Evolutionary conservation across 2,329 filamentous ascomycete genomes (phyloP).

Genomic region (Ophiosphaerella narmari): DNA sequence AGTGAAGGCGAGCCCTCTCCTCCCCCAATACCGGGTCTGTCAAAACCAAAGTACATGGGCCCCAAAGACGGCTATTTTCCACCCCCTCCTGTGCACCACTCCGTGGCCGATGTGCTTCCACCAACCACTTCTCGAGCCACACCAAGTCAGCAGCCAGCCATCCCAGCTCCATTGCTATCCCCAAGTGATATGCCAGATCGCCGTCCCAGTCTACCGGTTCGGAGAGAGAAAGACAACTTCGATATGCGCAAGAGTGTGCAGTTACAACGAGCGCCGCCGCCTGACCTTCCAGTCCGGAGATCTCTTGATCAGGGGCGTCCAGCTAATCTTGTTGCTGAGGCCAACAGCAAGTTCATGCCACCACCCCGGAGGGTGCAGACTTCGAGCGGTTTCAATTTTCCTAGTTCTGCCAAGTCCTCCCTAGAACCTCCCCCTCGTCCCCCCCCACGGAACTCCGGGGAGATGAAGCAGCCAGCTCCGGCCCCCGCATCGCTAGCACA

Average conservation of each 20-base stretch:
- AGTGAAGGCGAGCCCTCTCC: slow-evolving; percentile 59
- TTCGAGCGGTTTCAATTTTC: slow-evolving; percentile 11
- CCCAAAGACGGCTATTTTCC: slow-evolving; percentile 41
- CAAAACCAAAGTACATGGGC: slow-evolving; percentile 26
- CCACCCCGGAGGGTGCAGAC: slow-evolving; percentile 44
- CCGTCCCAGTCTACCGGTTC: slow-evolving; percentile 56
- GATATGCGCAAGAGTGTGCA: slow-evolving; percentile 43
- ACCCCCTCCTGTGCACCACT: slow-evolving; percentile 35
- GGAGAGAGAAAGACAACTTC: slow-evolving; percentile 44
- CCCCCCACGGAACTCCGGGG: slow-evolving; percentile 41
- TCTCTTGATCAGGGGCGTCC: slow-evolving; percentile 44
- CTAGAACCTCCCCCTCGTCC: slow-evolving; percentile 40
- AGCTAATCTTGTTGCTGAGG: slow-evolving; percentile 25
- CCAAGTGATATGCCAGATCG: slow-evolving; percentile 44
- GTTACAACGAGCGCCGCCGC: slow-evolving; percentile 33
- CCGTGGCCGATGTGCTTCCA: slow-evolving; percentile 32
- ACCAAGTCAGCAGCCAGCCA: slow-evolving; percentile 19
- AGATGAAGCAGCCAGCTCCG: slow-evolving; percentile 34
- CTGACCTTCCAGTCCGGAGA: slow-evolving; percentile 40
- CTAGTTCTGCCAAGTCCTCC: slow-evolving; percentile 19
- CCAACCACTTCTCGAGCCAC: slow-evolving; percentile 25
- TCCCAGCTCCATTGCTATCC: slow-evolving; percentile 20
- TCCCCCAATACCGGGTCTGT: slow-evolving; percentile 25
- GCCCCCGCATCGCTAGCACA: slow-evolving; percentile 24
- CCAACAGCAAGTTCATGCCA: slow-evolving; percentile 35